These are phyloP conservation scores for Aspergillus flavus DNA, from an alignment of 2,329 filamentous ascomycete genomes.

Conservation along the genomic window DNA sequence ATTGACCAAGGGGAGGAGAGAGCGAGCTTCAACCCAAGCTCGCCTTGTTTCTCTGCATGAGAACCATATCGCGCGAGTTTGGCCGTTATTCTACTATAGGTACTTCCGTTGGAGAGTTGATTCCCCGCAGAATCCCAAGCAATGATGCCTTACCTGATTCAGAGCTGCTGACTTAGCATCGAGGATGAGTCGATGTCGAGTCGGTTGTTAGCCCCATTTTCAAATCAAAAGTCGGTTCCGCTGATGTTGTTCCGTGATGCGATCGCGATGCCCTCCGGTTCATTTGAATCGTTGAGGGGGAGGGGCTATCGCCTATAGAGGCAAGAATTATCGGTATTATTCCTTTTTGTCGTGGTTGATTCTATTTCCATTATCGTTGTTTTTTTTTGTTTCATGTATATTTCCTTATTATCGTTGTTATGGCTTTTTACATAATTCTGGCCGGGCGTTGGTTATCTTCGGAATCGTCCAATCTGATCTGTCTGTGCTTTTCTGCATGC, in stretches of 20 bases:
- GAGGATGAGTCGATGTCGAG: background rate
- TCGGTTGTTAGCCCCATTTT: constrained; percentile 3
- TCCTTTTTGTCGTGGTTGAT: background rate
- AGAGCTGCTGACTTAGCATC: constrained; percentile 5
- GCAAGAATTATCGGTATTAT: background rate
- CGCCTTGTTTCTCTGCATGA: constrained; percentile 22
- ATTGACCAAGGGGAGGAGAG: constrained; percentile 1
- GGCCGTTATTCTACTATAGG: constrained; percentile 4
- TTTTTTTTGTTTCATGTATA: background rate
- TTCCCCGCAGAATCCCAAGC: constrained; percentile 7
- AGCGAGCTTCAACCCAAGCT: constrained; percentile 13
- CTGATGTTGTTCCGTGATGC: background rate
- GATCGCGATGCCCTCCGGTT: background rate
- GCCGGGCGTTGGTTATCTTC: background rate
- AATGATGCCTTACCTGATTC: constrained; percentile 22
- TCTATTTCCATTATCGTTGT: background rate
- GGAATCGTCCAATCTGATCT: constrained; percentile 16
- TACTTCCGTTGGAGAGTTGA: background rate
- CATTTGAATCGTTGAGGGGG: background rate
- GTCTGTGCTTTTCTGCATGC: constrained; percentile 23
- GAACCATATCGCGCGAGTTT: constrained; percentile 8
- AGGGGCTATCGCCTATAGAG: background rate
- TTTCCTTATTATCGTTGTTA: background rate
- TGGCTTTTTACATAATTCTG: background rate
- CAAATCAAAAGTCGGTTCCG: background rate